These are phyloP conservation scores for Capsicum baccatum DNA, from an alignment of 257 asterid species.

Conservation along the genomic window DNA sequence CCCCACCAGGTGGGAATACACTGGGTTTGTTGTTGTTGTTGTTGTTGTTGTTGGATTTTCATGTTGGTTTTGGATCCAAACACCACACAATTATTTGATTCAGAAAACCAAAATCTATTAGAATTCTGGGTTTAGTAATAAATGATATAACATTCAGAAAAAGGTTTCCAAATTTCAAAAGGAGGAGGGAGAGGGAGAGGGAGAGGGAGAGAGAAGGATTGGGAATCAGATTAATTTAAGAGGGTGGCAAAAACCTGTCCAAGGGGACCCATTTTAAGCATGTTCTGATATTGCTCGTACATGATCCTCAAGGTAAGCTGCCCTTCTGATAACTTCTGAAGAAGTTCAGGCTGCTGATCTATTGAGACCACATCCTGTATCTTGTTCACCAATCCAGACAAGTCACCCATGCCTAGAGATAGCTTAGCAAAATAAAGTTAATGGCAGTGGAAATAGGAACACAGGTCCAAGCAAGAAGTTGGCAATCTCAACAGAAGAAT, in stretches of 20 bases:
- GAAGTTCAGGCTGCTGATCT: constrained; percentile 99
- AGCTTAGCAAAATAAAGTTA: constrained; percentile 17
- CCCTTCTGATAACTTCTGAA: constrained; percentile 85
- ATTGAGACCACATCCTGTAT: constrained; percentile 94
- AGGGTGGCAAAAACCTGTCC: constrained; percentile 74
- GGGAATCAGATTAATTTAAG: neutral
- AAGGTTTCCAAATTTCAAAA: neutral
- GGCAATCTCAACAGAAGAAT: constrained; percentile 12
- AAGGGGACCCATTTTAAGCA: constrained; percentile 93
- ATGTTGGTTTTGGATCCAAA: no score
- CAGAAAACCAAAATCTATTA: constrained; percentile 6
- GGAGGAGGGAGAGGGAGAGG: neutral
- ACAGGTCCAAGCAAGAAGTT: neutral
- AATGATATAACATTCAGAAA: neutral
- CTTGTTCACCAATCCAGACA: constrained; percentile 98
- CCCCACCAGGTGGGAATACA: no score
- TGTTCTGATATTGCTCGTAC: constrained; percentile 90
- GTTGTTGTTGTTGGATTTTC: no score
- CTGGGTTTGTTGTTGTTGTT: no score
- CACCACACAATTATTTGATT: neutral
- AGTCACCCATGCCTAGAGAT: constrained; percentile 88
- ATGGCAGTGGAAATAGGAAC: constrained; percentile 16
- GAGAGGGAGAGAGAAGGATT: neutral
- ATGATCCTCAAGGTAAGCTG: constrained; percentile 84
- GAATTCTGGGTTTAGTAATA: neutral